These are phyloP conservation scores for Mitragyna speciosa DNA, from an alignment of 257 asterid species.

Conservation along the genomic window DNA sequence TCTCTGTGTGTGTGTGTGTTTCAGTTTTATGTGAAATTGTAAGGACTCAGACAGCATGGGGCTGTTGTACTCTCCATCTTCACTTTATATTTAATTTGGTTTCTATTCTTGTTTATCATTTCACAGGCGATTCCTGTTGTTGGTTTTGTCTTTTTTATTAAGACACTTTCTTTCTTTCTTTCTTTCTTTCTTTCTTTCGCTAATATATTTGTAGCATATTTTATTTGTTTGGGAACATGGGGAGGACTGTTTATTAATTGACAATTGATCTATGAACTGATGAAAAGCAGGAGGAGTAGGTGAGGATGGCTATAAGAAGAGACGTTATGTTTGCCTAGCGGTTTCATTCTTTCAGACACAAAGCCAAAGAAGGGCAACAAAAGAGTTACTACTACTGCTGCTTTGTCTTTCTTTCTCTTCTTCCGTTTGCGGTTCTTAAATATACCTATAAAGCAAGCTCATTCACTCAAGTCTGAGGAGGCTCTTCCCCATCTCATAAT, in stretches of 20 bases:
- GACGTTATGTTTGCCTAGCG: slow-evolving; percentile 27
- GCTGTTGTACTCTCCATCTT: slow-evolving; percentile 14
- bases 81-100: slow-evolving; percentile 53
- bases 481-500: neutral
- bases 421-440: neutral
- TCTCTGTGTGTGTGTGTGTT: slow-evolving; percentile 50
- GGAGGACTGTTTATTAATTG: slow-evolving; percentile 19
- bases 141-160: slow-evolving; percentile 46
- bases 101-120: slow-evolving; percentile 46
- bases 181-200: neutral
- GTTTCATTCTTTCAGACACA: slow-evolving; percentile 14
- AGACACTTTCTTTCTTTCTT: neutral
- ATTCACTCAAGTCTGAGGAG: neutral
- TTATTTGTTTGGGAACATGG: neutral
- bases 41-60: slow-evolving; percentile 50
- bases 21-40: slow-evolving; percentile 11
- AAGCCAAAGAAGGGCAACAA: slow-evolving; percentile 4
- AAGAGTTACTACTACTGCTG: neutral
- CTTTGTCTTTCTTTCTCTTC: slow-evolving; percentile 3
- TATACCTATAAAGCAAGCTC: neutral
- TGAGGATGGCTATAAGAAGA: slow-evolving; percentile 34
- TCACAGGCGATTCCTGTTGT: slow-evolving; percentile 85
- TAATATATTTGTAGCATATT: neutral
- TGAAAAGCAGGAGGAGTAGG: slow-evolving; percentile 32
- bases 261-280: slow-evolving; percentile 11